phyloP scores from a whole-genome alignment of 192 early-diverging fungal species.

The Mortierella alpina region DNA sequence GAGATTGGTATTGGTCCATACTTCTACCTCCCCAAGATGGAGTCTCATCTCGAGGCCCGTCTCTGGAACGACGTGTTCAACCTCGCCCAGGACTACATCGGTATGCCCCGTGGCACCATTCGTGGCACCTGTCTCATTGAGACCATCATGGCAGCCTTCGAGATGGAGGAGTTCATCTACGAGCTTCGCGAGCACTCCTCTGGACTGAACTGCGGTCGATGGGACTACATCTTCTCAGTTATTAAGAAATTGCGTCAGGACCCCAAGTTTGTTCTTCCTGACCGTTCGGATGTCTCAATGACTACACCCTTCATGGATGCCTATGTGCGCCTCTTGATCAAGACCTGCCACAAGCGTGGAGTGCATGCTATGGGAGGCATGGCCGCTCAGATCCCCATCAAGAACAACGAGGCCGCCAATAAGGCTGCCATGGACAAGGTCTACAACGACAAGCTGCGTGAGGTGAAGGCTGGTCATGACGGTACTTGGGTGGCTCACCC shows the following conservation, averaged over 20 bases:
- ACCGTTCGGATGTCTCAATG: conserved; percentile 93
- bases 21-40: conserved; percentile 99
- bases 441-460: conserved; percentile 93
- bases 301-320: conserved; percentile 98
- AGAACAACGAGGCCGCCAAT: conserved; percentile 91
- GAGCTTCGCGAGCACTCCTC: conserved; percentile 99
- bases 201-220: conserved; percentile 98
- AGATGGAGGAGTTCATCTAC: conserved; percentile 99
- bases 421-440: conserved; percentile 93
- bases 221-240: conserved; percentile 99
- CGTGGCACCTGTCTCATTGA: conserved; percentile 97
- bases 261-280: conserved; percentile 87
- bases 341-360: conserved; percentile 98
- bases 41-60: conserved; percentile 95
- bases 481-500: conserved; percentile 98
- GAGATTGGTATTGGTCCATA: conserved; percentile 94
- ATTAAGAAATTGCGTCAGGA: conserved; percentile 97
- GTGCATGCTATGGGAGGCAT: conserved; percentile 99
- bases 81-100: conserved; percentile 90
- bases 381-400: conserved; percentile 99
- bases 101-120: conserved; percentile 93
- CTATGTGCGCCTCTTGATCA: conserved; percentile 95
- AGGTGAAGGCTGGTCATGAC: conserved; percentile 95
- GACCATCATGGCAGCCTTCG: conserved; percentile 95
- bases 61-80: conserved; percentile 99